These are phyloP conservation scores for Collybia nuda DNA, from an alignment of 768 basidiomycete genomes.

Conservation along the genomic window DNA sequence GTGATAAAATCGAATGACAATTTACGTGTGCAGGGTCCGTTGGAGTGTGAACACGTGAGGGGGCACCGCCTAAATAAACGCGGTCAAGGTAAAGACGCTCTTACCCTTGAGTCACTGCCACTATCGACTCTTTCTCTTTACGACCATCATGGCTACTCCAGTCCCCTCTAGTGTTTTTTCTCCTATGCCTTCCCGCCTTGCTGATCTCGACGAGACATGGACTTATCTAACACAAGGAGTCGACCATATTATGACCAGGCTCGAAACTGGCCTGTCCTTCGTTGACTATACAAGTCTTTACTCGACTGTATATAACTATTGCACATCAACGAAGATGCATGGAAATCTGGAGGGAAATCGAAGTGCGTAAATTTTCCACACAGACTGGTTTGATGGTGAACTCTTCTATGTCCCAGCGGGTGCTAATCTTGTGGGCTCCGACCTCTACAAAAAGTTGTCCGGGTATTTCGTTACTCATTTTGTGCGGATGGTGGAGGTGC, in stretches of 20 bases:
- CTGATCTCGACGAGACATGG: constrained; percentile 89
- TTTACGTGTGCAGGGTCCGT: background rate
- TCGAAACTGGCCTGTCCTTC: constrained; percentile 77
- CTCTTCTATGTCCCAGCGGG: constrained; percentile 53
- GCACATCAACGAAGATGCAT: constrained; percentile 87
- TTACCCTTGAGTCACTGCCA: constrained; percentile 2
- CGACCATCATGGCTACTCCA: constrained; percentile 8
- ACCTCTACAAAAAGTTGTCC: constrained; percentile 92
- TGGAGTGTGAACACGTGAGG: background rate
- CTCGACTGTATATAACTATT: constrained; percentile 98
- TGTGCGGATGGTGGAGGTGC: constrained; percentile 56
- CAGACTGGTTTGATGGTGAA: constrained; percentile 4
- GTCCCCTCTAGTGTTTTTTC: constrained; percentile 21
- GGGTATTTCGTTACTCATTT: constrained; percentile 88
- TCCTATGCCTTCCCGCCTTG: constrained; percentile 61
- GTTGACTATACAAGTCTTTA: constrained; percentile 77
- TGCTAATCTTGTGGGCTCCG: constrained; percentile 96
- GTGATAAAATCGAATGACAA: no score
- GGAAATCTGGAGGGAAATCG: constrained; percentile 61
- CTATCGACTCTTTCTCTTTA: constrained; percentile 1
- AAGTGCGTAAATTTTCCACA: constrained; percentile 44
- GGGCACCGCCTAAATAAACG: background rate
- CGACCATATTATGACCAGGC: constrained; percentile 90
- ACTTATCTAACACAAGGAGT: constrained; percentile 78
- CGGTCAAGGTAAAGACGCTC: background rate